A percentile compares a stretch with the other conserved stretches of the same genome.
phyloP scores from a whole-genome alignment of 164 flowering plant genomes.

The Magnolia changhungtana region DNA sequence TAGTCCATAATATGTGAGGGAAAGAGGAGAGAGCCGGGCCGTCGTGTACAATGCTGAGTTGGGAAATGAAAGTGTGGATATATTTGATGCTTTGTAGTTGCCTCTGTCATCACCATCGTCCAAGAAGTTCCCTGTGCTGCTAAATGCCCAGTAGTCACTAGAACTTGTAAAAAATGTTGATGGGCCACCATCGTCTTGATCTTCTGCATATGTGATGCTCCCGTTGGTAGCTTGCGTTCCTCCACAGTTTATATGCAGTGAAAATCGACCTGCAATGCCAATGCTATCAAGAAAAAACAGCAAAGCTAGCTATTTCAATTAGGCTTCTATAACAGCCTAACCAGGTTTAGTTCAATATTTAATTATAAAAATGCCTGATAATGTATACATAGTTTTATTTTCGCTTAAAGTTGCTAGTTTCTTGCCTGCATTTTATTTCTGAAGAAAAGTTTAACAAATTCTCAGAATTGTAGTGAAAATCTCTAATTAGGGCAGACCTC shows the following conservation, averaged over 20 bases:
- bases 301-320: too few species aligned
- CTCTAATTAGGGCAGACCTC: too few species aligned
- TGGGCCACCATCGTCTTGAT: slow-evolving; percentile 43
- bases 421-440: too few species aligned
- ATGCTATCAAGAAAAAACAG: too few species aligned
- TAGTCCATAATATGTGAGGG: slow-evolving; percentile 52
- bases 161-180: slow-evolving; percentile 31
- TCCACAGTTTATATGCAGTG: slow-evolving; percentile 70
- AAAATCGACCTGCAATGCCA: slow-evolving; percentile 38
- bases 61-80: too few species aligned
- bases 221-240: slow-evolving; percentile 33
- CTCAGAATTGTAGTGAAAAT: too few species aligned
- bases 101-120: too few species aligned
- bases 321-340: not conserved
- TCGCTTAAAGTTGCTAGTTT: too few species aligned
- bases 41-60: slow-evolving; percentile 48
- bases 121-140: slow-evolving; percentile 77
- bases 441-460: too few species aligned
- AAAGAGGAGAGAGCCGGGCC: slow-evolving; percentile 61
- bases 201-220: slow-evolving; percentile 43
- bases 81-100: too few species aligned
- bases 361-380: too few species aligned
- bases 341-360: not conserved
- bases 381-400: too few species aligned
- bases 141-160: slow-evolving; percentile 55